These are phyloP conservation scores for Viridothelium virens DNA, from an alignment of 495 filamentous ascomycete genomes.

Conservation along the genomic window DNA sequence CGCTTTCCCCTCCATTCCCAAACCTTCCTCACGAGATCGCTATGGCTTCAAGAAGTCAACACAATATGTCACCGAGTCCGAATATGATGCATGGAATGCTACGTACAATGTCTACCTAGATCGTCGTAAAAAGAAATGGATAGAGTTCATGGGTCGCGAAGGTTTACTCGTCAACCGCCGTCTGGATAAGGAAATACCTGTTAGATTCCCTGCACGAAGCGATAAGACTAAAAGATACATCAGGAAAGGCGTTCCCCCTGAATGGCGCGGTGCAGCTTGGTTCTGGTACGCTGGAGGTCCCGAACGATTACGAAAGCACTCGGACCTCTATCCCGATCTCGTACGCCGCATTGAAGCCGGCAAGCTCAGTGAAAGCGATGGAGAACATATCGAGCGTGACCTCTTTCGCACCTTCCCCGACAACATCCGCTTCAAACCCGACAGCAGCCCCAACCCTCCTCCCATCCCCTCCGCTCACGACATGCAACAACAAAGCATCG, in stretches of 20 bases:
- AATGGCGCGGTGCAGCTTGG: conserved; percentile 90
- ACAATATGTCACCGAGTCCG: conserved; percentile 62
- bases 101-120: conserved; percentile 61
- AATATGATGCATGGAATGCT: conserved; percentile 77
- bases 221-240: conserved; percentile 80
- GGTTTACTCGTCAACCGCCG: conserved; percentile 40
- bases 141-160: conserved; percentile 63
- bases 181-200: conserved; percentile 54
- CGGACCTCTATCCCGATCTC: conserved; percentile 64
- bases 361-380: conserved; percentile 58
- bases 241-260: conserved; percentile 90
- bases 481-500: neutral
- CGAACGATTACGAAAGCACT: conserved; percentile 60
- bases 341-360: conserved; percentile 55
- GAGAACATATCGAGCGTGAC: conserved; percentile 91
- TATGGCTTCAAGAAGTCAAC: conserved; percentile 90
- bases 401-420: conserved; percentile 94
- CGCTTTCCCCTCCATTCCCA: conserved; percentile 15
- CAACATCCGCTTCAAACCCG: conserved; percentile 83
- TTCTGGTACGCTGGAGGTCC: conserved; percentile 95
- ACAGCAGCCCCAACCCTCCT: conserved; percentile 28
- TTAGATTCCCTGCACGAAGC: conserved; percentile 69
- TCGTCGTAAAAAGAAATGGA: conserved; percentile 73
- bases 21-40: conserved; percentile 52
- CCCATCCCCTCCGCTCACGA: conserved; percentile 21